These are phyloP conservation scores for Hanseniaspora lindneri DNA, from an alignment of 805 yeast genomes.

Conservation along the genomic window DNA sequence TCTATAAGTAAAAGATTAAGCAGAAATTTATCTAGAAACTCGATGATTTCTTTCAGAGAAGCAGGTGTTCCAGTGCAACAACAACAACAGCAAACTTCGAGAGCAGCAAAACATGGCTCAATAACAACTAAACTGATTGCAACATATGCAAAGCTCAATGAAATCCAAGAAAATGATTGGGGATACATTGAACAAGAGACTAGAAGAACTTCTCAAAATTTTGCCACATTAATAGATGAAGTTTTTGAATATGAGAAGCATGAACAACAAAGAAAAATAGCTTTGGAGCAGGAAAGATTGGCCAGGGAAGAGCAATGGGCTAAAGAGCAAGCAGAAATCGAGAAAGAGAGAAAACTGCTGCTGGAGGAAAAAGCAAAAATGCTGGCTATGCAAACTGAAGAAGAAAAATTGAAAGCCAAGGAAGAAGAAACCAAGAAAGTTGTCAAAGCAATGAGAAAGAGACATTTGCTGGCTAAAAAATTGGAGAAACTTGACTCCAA, in stretches of 20 bases:
- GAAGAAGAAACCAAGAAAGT: slow-evolving; percentile 9
- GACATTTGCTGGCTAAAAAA: not conserved
- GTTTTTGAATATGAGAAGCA: slow-evolving; percentile 61
- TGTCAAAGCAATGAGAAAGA: not conserved
- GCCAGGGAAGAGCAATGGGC: slow-evolving; percentile 22
- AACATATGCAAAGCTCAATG: slow-evolving; percentile 59
- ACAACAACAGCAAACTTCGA: slow-evolving; percentile 15
- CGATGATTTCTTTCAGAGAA: slow-evolving; percentile 19
- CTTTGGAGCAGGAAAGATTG: slow-evolving; percentile 28
- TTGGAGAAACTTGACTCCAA: not conserved
- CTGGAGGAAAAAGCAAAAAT: slow-evolving; percentile 25
- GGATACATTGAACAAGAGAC: slow-evolving; percentile 61
- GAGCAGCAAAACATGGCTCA: slow-evolving; percentile 47
- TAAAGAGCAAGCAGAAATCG: slow-evolving; percentile 21
- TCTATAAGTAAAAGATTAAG: slow-evolving; percentile 14
- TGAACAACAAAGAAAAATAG: slow-evolving; percentile 42
- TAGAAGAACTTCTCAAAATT: slow-evolving; percentile 63
- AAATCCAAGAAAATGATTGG: slow-evolving; percentile 46
- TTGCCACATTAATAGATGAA: slow-evolving; percentile 66
- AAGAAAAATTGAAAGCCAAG: not conserved
- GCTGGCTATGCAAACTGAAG: slow-evolving; percentile 23
- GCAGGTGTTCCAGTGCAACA: not conserved
- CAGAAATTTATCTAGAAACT: slow-evolving; percentile 12
- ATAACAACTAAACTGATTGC: slow-evolving; percentile 59
- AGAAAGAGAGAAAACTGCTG: slow-evolving; percentile 20